Conservation (phyloP, 331 rosid genomes). For the Acacia concinna region DNA sequence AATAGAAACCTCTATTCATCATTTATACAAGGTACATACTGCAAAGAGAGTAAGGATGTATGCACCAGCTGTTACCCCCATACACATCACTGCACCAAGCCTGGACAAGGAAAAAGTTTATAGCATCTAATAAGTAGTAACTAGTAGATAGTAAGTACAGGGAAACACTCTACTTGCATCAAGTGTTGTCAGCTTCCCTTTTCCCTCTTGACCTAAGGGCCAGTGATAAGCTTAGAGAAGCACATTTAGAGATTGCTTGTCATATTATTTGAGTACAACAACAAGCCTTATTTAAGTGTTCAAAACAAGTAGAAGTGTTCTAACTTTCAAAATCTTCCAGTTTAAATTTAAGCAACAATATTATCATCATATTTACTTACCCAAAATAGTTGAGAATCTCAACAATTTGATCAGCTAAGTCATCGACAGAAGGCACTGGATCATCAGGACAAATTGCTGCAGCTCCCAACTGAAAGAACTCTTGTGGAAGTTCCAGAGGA, state of each 20-base stretch:
- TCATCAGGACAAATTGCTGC: constrained; percentile 68
- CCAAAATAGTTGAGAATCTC: constrained; percentile 87
- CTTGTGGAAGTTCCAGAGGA: constrained; percentile 61
- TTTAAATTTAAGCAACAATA: constrained; percentile 9
- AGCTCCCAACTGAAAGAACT: constrained; percentile 98
- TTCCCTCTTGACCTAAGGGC: constrained; percentile 5
- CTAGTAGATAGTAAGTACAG: constrained; percentile 19
- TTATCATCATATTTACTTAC: constrained; percentile 36
- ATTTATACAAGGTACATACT: constrained; percentile 51
- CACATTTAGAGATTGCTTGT: not conserved
- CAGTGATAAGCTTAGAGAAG: constrained; percentile 7
- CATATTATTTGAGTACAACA: constrained; percentile 6
- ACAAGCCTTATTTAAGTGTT: not conserved
- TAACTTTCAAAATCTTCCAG: not conserved
- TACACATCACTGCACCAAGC: constrained; percentile 98
- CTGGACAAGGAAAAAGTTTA: constrained; percentile 47
- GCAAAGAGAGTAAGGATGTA: constrained; percentile 81
- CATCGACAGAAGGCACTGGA: constrained; percentile 68
- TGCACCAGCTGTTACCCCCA: constrained; percentile 96
- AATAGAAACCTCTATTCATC: not conserved
- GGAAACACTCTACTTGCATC: constrained; percentile 11
- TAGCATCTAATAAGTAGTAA: not conserved
- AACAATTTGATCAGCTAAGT: constrained; percentile 82
- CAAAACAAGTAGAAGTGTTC: not conserved
- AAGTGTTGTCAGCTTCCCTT: not conserved